Base-by-base conservation (phyloP, 306 rosid species). In the Cucumis cinereus region DNA sequence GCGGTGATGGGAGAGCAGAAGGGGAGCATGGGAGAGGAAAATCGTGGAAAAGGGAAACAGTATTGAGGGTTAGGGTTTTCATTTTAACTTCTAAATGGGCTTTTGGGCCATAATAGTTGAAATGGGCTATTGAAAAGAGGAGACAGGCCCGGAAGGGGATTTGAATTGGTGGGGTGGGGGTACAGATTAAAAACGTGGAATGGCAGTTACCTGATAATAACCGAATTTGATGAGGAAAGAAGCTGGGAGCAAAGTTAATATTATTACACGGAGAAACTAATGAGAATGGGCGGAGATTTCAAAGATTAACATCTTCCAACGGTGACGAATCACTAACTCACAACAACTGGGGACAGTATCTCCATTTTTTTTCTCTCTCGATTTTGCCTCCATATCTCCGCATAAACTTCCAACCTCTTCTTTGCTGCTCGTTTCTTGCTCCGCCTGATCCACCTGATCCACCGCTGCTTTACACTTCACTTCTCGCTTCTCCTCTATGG, bases 271-370 rank as follows among this genome's bases (percentile, higher is more conserved):
- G 87, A 88, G 86, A 84, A 89, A 84, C 73, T 77, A 38, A 79
- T 74, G 87, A 77, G 83, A 61, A 23, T 6, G 90, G 89, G 90
- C 97, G 98, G 93, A 87, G 58, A 88, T 85, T 73, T 75, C 96
- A 78, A 88, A 81, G 96, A 76, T 43, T 20, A 14, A 8, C 50
- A 40, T 22, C 74, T 74, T 64, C 86, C 72, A 81, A 74, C 84
- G 75, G 74, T 73, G 73, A 80, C 20, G 66, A 74, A 55, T 78
- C 77, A 4, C 53, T 45, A 70, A 58, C 57, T 54, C 66, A 74
- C 45, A 58, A 74, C 38, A 58, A 59, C 53, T 2, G 26, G 55
- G 24, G 56, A 22, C 58, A 26, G 2, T 53, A 53, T 26, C 66
- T 54, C 35, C 61, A 5, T 69, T 68, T 41, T 68, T 35, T 16